These are phyloP conservation scores for Colletotrichum sidae DNA, from an alignment of 2,329 filamentous ascomycete genomes.

Conservation along the genomic window DNA sequence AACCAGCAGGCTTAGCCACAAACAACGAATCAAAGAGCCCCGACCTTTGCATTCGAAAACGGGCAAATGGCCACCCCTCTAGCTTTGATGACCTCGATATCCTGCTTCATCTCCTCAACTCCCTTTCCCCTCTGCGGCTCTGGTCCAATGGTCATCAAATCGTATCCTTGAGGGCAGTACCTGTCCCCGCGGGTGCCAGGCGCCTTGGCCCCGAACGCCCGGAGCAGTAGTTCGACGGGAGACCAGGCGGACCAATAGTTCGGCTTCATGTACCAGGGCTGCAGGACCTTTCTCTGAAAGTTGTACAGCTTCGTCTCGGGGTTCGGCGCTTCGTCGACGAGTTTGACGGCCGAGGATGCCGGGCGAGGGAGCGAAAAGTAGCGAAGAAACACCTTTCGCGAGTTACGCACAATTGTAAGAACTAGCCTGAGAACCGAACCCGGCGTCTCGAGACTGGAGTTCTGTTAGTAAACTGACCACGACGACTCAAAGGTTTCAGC, in stretches of 20 bases:
- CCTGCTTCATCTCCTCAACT: slow-evolving; percentile 28
- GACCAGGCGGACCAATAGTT: slow-evolving; percentile 62
- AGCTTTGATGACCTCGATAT: slow-evolving; percentile 18
- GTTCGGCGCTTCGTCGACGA: slow-evolving; percentile 53
- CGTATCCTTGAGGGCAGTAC: slow-evolving; percentile 61
- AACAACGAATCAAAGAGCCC: no score
- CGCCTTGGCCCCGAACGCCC: slow-evolving; percentile 56
- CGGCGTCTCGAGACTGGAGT: slow-evolving; percentile 18
- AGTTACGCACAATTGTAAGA: slow-evolving; percentile 51
- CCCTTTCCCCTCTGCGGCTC: slow-evolving; percentile 40
- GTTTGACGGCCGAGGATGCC: slow-evolving; percentile 47
- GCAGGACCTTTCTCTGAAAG: slow-evolving; percentile 54
- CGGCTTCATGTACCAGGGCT: slow-evolving; percentile 65
- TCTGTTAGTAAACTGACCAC: no score
- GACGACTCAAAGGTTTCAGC: background rate
- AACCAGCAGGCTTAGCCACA: no score
- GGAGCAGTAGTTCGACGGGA: slow-evolving; percentile 55
- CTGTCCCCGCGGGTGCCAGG: slow-evolving; percentile 59
- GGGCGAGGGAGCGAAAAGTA: slow-evolving; percentile 63
- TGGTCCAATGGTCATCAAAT: slow-evolving; percentile 45
- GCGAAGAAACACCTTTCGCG: slow-evolving; percentile 59
- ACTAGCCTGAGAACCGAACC: slow-evolving; percentile 34
- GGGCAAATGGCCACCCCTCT: slow-evolving; percentile 16
- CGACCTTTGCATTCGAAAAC: slow-evolving; percentile 21
- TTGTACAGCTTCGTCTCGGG: slow-evolving; percentile 54